Conservation (phyloP, 345 rosid genomes). For the Mercurialis annua region DNA sequence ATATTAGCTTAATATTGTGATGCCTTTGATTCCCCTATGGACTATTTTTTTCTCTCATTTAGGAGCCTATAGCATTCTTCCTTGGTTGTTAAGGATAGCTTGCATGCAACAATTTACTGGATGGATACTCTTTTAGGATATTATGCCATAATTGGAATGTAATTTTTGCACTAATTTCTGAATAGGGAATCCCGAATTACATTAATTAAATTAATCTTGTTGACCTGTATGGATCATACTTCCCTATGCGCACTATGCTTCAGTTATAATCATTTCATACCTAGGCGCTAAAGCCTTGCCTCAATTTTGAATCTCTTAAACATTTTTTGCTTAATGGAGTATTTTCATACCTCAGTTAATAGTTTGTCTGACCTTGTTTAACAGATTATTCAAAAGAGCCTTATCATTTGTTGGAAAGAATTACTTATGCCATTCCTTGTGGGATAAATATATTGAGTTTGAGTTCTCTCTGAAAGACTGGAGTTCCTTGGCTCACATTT, state of each 20-base stretch:
- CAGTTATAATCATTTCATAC: neutral
- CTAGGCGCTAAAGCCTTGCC: neutral
- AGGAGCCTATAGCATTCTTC: neutral
- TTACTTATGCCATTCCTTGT: conserved; percentile 58
- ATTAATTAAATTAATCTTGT: too few species aligned
- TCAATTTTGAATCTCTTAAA: neutral
- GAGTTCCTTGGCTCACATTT: conserved; percentile 63
- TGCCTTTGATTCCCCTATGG: neutral
- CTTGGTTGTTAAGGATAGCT: too few species aligned
- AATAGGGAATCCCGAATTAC: too few species aligned
- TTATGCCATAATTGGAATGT: too few species aligned
- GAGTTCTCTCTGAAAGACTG: conserved; percentile 58
- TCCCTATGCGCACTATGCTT: neutral
- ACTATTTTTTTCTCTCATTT: neutral
- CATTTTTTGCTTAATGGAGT: conserved; percentile 10
- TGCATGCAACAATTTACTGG: too few species aligned
- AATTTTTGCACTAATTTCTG: too few species aligned
- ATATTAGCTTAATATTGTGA: neutral
- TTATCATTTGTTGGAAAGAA: conserved; percentile 84
- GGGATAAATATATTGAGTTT: conserved; percentile 80
- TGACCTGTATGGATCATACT: too few species aligned
- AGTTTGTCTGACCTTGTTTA: conserved; percentile 15
- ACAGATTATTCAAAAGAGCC: conserved; percentile 74
- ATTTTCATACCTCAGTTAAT: neutral
- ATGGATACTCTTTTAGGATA: too few species aligned